A percentile compares a stretch with the other conserved stretches of the same genome.
Evolutionary conservation across 1,284 basidiomycete genomes (phyloP).

Genomic region (Cystobasidiaceae sp.): DNA sequence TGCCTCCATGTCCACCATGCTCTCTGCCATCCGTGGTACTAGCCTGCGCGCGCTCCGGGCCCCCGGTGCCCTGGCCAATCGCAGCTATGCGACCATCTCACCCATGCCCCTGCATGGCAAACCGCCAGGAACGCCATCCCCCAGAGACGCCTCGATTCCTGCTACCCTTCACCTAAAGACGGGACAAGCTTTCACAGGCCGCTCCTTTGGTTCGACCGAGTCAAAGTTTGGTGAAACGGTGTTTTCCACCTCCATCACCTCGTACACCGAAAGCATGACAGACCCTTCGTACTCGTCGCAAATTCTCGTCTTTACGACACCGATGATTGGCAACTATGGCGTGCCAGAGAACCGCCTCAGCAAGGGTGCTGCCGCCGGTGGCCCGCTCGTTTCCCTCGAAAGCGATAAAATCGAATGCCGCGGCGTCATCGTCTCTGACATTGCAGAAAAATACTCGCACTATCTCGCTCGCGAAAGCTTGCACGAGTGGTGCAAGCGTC

Average conservation of each 20-base stretch:
- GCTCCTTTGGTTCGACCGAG: constrained; percentile 80
- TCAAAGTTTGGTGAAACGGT: constrained; percentile 95
- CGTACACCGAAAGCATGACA: constrained; percentile 99
- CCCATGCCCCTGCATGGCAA: constrained; percentile 9
- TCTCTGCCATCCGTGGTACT: not conserved
- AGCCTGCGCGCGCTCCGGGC: not conserved
- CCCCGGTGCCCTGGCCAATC: constrained; percentile 10
- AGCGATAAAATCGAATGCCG: constrained; percentile 84
- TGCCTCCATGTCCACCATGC: constrained; percentile 12
- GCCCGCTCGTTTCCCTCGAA: constrained; percentile 71
- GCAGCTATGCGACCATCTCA: constrained; percentile 27
- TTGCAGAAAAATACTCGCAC: constrained; percentile 92
- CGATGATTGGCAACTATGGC: constrained; percentile 98
- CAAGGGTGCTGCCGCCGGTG: constrained; percentile 53
- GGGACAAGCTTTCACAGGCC: constrained; percentile 83
- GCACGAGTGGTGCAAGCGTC: constrained; percentile 85
- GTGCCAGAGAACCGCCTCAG: constrained; percentile 66
- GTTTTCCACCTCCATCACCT: constrained; percentile 97
- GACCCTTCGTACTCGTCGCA: constrained; percentile 98
- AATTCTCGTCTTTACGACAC: constrained; percentile 96
- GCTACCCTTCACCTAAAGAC: constrained; percentile 89
- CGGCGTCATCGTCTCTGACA: constrained; percentile 87
- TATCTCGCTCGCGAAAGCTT: constrained; percentile 90
- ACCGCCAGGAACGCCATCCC: not conserved
- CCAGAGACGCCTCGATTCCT: constrained; percentile 49